A percentile compares a stretch with the other conserved stretches of the same genome.
Conservation (phyloP, 2,329 filamentous ascomycete genomes). For the Trichoderma semiorbis region DNA sequence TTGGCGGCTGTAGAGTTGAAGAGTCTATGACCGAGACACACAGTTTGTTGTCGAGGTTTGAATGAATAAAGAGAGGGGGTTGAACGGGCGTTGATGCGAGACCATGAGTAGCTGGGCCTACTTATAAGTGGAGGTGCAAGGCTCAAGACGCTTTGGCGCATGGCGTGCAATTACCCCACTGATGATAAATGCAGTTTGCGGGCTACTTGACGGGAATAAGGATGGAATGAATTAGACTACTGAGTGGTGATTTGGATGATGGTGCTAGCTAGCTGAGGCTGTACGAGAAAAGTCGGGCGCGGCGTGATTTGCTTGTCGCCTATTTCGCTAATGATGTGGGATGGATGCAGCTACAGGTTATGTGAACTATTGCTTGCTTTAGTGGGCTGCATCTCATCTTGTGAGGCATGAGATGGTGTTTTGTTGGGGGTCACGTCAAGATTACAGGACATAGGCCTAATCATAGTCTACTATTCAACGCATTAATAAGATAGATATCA, state of each 20-base stretch:
- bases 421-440: neutral
- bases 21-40: neutral
- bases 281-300: neutral
- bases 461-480: neutral
- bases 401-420: neutral
- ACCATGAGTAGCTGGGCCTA: neutral
- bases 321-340: neutral
- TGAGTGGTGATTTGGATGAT: neutral
- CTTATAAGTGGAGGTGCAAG: constrained; percentile 15
- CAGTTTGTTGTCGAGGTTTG: neutral
- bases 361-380: neutral
- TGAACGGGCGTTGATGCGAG: neutral
- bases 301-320: neutral
- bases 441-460: neutral
- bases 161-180: constrained; percentile 17
- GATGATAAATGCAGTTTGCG: neutral
- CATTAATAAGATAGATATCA: neutral
- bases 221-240: neutral
- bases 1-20: neutral
- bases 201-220: neutral
- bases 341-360: neutral
- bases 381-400: neutral
- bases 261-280: neutral
- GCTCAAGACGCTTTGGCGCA: constrained; percentile 9
- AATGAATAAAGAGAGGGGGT: neutral